phyloP scores from a whole-genome alignment of 2,329 filamentous ascomycete genomes.

The Hymenoscyphus repandus region DNA sequence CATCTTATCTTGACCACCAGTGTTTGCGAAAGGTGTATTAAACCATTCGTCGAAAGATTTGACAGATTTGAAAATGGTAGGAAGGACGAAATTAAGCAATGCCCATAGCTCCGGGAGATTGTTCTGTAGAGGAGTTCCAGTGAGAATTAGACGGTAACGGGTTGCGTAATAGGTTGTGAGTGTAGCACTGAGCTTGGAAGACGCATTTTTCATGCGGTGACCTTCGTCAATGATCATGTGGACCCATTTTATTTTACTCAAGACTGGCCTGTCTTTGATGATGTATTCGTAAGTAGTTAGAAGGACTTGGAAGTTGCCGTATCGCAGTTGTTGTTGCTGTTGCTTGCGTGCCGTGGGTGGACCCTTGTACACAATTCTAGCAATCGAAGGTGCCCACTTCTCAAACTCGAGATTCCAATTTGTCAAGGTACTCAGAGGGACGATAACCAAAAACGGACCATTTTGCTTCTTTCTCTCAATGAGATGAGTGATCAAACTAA shows the following conservation, averaged over 20 bases:
- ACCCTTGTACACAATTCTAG: slow-evolving; percentile 92
- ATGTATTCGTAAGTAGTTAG: slow-evolving; percentile 99
- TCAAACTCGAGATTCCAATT: slow-evolving; percentile 99
- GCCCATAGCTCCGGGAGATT: slow-evolving; percentile 96
- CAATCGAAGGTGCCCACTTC: slow-evolving; percentile 90
- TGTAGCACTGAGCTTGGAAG: slow-evolving; percentile 92
- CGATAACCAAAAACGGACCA: slow-evolving; percentile 93
- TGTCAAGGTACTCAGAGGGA: slow-evolving; percentile 91
- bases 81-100: slow-evolving; percentile 95
- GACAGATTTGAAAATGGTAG: slow-evolving; percentile 98
- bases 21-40: slow-evolving; percentile 98
- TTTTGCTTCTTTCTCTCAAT: slow-evolving; percentile 92
- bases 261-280: slow-evolving; percentile 92
- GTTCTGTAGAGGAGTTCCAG: slow-evolving; percentile 95
- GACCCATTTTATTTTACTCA: slow-evolving; percentile 99
- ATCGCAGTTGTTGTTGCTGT: slow-evolving; percentile 90
- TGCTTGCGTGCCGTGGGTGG: slow-evolving; percentile 82
- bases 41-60: slow-evolving; percentile 99
- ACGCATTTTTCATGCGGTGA: slow-evolving; percentile 98
- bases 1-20: slow-evolving; percentile 97
- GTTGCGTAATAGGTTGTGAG: slow-evolving; percentile 94
- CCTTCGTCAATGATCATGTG: slow-evolving; percentile 99
- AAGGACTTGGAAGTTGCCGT: slow-evolving; percentile 91
- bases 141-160: slow-evolving; percentile 92
- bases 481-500: slow-evolving; percentile 93